phyloP scores from a whole-genome alignment of 176 grass and related monocot genomes.

The Bonia amplexicaulis region DNA sequence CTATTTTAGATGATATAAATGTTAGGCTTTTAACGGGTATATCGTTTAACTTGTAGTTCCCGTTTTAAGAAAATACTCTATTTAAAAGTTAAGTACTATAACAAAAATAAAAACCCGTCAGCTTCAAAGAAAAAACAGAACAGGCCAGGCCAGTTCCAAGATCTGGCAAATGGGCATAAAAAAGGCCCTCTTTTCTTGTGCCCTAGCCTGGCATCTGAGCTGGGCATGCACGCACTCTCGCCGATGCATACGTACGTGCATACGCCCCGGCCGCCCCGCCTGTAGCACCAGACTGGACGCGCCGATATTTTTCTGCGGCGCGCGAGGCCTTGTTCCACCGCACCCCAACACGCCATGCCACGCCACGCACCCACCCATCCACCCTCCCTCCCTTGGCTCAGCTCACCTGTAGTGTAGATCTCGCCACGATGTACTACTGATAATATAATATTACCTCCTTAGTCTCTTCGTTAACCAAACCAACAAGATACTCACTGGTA shows the following conservation, averaged over 20 bases:
- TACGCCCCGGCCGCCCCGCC: neutral
- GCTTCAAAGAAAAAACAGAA: no score
- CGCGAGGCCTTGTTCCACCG: constrained; percentile 10
- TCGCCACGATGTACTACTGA: neutral
- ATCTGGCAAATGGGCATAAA: neutral
- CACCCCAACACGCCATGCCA: constrained; percentile 21
- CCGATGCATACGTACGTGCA: neutral
- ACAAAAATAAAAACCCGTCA: no score
- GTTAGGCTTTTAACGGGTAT: no score
- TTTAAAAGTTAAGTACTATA: no score
- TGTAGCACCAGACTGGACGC: constrained; percentile 37
- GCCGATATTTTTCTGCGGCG: constrained; percentile 22
- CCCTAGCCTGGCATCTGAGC: constrained; percentile 16
- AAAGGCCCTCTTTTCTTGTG: neutral
- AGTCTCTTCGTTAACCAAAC: neutral
- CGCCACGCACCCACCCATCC: neutral
- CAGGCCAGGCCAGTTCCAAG: no score
- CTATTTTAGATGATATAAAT: no score
- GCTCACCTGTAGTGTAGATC: neutral
- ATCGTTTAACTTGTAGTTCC: no score
- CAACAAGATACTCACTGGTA: neutral
- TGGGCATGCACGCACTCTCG: neutral
- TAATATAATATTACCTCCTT: neutral
- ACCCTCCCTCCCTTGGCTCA: no score
- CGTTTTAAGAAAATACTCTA: no score